Evolutionary conservation across 164 flowering plant genomes (phyloP).

Genomic region (Magnolia kwangsiensis): DNA sequence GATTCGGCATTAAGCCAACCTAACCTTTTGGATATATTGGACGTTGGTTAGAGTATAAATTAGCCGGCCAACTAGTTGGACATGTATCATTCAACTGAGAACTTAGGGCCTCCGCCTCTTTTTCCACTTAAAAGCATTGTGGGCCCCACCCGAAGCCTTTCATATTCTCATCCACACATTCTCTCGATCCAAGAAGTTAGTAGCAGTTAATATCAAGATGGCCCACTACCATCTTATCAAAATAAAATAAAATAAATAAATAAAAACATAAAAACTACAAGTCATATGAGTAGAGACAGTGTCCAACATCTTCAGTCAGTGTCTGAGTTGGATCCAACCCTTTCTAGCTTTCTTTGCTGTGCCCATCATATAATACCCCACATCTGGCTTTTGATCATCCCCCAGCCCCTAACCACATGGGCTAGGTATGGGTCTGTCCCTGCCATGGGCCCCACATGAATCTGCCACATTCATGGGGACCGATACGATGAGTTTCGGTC

Average conservation of each 20-base stretch:
- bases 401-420: constrained; percentile 3
- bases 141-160: background rate
- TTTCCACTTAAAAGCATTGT: too few species aligned
- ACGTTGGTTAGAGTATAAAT: too few species aligned
- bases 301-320: background rate
- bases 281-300: background rate
- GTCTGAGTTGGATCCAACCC: constrained; percentile 1
- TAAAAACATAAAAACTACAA: background rate
- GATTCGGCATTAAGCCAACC: too few species aligned
- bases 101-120: too few species aligned
- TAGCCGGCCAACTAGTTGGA: too few species aligned
- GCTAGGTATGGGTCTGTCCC: background rate
- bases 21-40: too few species aligned
- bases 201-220: background rate
- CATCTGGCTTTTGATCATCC: background rate
- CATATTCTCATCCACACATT: background rate
- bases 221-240: background rate
- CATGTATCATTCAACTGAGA: too few species aligned
- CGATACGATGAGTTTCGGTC: background rate
- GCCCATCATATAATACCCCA: background rate
- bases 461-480: background rate
- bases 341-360: background rate
- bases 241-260: background rate
- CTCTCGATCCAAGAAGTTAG: background rate
- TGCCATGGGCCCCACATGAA: background rate